Evolutionary conservation across 164 flowering plant genomes (phyloP).

Genomic region (Amborella trichopoda): DNA sequence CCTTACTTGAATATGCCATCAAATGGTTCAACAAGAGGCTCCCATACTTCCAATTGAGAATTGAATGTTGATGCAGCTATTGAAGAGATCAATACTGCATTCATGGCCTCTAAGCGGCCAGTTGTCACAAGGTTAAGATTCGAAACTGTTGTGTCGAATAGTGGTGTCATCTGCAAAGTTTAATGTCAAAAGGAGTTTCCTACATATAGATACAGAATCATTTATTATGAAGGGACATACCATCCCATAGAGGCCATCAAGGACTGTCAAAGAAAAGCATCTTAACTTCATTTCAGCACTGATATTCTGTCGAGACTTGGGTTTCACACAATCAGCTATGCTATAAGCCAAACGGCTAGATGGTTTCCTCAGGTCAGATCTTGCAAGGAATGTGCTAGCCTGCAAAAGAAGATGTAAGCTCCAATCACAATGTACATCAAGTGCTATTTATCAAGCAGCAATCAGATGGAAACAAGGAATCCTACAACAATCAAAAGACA

Average conservation of each 20-base stretch:
- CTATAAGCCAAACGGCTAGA: conserved; percentile 70
- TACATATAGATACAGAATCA: too few relatives aligned
- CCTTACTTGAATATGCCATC: conserved; percentile 95
- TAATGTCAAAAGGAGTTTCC: background rate
- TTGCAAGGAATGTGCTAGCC: conserved; percentile 96
- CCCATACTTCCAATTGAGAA: conserved; percentile 89
- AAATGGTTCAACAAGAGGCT: conserved; percentile 95
- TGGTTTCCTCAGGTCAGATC: conserved; percentile 78
- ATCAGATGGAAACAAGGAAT: background rate
- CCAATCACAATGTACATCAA: too few relatives aligned
- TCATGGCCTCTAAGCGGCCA: conserved; percentile 82
- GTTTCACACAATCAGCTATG: conserved; percentile 74
- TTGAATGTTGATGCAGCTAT: conserved; percentile 96
- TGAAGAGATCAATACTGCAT: conserved; percentile 88
- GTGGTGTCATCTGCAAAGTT: conserved; percentile 77
- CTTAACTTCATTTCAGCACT: conserved; percentile 83
- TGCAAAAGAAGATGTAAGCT: too few relatives aligned
- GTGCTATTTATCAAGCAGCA: too few relatives aligned
- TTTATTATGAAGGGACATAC: conserved; percentile 25
- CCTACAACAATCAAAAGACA: background rate
- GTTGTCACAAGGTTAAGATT: conserved; percentile 92
- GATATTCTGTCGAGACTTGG: conserved; percentile 70
- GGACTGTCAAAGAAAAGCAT: conserved; percentile 66
- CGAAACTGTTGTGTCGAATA: conserved; percentile 74
- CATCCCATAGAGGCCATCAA: conserved; percentile 89